A percentile compares a stretch with the other conserved stretches of the same genome.
These are phyloP conservation scores for Colletotrichum viniferum DNA, from an alignment of 2,329 filamentous ascomycete genomes.

Conservation along the genomic window DNA sequence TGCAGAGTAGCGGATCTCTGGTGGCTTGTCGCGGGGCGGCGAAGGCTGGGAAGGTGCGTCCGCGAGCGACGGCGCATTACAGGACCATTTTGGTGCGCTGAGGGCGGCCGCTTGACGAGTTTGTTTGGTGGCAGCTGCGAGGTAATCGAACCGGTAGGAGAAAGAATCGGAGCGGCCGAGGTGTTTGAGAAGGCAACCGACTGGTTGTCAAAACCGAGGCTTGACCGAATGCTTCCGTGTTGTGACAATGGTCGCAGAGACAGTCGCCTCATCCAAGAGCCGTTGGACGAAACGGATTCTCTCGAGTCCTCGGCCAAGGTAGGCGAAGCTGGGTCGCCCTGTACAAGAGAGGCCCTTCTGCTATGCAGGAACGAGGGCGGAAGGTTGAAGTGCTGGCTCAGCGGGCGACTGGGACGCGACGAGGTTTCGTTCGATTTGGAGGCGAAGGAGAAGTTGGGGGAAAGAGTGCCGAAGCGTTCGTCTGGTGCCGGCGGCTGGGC, in stretches of 20 bases:
- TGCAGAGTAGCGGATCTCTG: slow-evolving; percentile 76
- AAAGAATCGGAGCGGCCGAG: slow-evolving; percentile 69
- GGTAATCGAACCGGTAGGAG: slow-evolving; percentile 39
- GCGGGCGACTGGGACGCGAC: slow-evolving; percentile 31
- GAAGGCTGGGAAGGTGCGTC: slow-evolving; percentile 68
- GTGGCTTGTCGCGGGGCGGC: slow-evolving; percentile 79
- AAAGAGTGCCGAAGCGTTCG: slow-evolving; percentile 23
- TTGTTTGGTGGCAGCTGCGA: slow-evolving; percentile 70
- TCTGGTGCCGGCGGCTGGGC: slow-evolving; percentile 34
- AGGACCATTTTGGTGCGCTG: slow-evolving; percentile 51
- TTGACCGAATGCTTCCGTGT: slow-evolving; percentile 68
- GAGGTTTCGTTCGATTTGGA: slow-evolving; percentile 28
- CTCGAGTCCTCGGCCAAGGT: slow-evolving; percentile 49
- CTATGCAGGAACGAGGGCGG: slow-evolving; percentile 39
- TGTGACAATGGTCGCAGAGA: slow-evolving; percentile 70
- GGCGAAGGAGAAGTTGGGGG: slow-evolving; percentile 11
- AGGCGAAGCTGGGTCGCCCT: slow-evolving; percentile 40
- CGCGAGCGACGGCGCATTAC: slow-evolving; percentile 54
- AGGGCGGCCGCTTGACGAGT: slow-evolving; percentile 74
- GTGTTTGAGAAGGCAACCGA: slow-evolving; percentile 70
- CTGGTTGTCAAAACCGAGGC: slow-evolving; percentile 67
- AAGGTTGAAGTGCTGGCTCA: slow-evolving; percentile 42
- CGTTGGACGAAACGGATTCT: slow-evolving; percentile 64
- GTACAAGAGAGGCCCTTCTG: slow-evolving; percentile 49
- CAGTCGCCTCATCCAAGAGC: slow-evolving; percentile 76